Conservation (phyloP, 2,329 filamentous ascomycete genomes). For the Cladosporium oxysporum region DNA sequence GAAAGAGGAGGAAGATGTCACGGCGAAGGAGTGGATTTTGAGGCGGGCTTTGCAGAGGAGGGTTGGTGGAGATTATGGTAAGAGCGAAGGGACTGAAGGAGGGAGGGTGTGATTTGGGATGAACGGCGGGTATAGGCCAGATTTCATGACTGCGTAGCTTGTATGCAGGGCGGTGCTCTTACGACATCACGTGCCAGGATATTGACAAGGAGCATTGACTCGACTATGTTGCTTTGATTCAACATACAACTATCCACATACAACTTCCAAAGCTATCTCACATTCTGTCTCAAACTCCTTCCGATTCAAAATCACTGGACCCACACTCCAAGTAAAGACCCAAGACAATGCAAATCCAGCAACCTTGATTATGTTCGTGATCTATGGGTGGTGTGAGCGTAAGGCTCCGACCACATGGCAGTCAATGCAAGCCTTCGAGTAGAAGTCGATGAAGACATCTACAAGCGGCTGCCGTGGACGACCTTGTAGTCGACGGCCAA, state of each 20-base stretch:
- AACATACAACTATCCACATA: slow-evolving; percentile 17
- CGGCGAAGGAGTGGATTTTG: slow-evolving; percentile 45
- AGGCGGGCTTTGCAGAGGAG: slow-evolving; percentile 42
- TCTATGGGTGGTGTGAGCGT: slow-evolving; percentile 7
- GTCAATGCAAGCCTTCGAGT: background rate
- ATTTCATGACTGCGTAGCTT: too few relatives aligned
- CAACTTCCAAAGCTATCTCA: slow-evolving; percentile 16
- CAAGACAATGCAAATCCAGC: slow-evolving; percentile 4
- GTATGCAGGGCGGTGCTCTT: background rate
- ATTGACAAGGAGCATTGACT: background rate
- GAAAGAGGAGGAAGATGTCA: slow-evolving; percentile 34
- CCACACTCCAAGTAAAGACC: background rate
- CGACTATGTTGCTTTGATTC: slow-evolving; percentile 7
- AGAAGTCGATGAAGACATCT: slow-evolving; percentile 33
- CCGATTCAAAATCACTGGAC: background rate
- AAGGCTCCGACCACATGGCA: background rate
- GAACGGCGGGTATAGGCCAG: background rate
- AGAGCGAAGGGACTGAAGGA: slow-evolving; percentile 39
- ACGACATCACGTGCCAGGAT: background rate
- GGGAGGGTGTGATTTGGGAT: slow-evolving; percentile 14
- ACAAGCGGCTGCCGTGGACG: slow-evolving; percentile 75
- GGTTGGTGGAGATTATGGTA: slow-evolving; percentile 36
- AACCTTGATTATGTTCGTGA: slow-evolving; percentile 15
- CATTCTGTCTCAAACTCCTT: slow-evolving; percentile 8
- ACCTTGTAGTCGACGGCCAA: slow-evolving; percentile 99